Evolutionary conservation across 2,329 filamentous ascomycete genomes (phyloP).

Genomic region (Venturia pyrina): DNA sequence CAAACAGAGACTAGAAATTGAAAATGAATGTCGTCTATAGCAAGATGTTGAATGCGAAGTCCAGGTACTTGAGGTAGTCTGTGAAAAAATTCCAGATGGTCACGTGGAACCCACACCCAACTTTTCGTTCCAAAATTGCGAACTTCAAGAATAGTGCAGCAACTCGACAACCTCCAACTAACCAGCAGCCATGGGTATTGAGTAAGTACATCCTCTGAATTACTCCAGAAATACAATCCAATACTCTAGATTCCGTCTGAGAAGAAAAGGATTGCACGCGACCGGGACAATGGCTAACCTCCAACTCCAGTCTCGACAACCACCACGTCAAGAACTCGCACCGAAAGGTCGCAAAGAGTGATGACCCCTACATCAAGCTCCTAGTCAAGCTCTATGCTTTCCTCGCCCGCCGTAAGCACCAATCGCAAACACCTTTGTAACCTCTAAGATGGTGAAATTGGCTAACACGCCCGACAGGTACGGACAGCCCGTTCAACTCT

Average conservation of each 20-base stretch:
- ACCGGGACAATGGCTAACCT: not conserved
- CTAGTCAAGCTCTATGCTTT: constrained; percentile 98
- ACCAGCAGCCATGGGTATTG: constrained; percentile 11
- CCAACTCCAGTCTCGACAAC: constrained; percentile 41
- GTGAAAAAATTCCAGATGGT: not conserved
- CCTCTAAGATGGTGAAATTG: not conserved
- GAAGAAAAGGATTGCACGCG: not conserved
- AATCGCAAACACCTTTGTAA: constrained; percentile 39
- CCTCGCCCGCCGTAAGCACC: constrained; percentile 53
- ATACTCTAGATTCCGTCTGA: not conserved
- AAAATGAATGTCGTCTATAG: too few relatives aligned
- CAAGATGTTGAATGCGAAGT: too few relatives aligned
- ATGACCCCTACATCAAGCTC: constrained; percentile 96
- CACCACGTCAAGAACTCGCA: constrained; percentile 59
- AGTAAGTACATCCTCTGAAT: constrained; percentile 5
- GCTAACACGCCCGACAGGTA: constrained; percentile 55
- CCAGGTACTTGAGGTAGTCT: too few relatives aligned
- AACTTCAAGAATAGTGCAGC: not conserved
- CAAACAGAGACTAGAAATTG: too few relatives aligned
- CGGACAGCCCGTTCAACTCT: constrained; percentile 98
- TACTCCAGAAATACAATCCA: not conserved
- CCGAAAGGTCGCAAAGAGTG: constrained; percentile 92
- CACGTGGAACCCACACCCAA: not conserved
- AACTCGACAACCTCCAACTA: constrained; percentile 6
- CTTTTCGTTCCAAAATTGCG: not conserved